Conservation (phyloP, 306 rosid species). For the Ammopiptanthus mongolicus region DNA sequence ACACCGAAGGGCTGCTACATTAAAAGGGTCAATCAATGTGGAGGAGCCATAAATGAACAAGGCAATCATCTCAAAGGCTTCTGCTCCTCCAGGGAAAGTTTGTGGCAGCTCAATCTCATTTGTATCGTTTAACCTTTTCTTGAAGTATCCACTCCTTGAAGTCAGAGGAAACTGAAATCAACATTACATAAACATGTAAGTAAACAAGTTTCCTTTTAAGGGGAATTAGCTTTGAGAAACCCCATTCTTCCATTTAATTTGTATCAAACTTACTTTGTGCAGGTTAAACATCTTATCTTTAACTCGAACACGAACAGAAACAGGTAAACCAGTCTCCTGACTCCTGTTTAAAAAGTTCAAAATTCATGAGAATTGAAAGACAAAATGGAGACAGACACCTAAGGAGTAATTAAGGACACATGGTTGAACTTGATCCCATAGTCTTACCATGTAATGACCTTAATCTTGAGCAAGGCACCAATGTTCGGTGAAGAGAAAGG, state of each 20-base stretch:
- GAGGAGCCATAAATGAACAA: conserved; percentile 69
- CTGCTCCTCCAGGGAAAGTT: conserved; percentile 81
- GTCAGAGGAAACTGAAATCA: conserved; percentile 58
- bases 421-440: not conserved
- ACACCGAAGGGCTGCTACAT: conserved; percentile 70
- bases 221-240: not conserved
- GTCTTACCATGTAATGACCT: conserved; percentile 76
- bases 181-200: not conserved
- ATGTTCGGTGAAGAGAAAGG: conserved; percentile 80
- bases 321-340: conserved; percentile 85
- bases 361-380: not conserved
- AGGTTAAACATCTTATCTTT: conserved; percentile 57
- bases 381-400: not conserved
- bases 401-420: not conserved
- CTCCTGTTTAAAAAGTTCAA: conserved; percentile 52
- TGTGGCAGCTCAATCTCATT: conserved; percentile 64
- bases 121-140: conserved; percentile 45
- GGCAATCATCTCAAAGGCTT: conserved; percentile 74
- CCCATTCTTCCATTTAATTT: not conserved
- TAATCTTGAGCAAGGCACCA: conserved; percentile 77
- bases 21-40: conserved; percentile 72
- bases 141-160: conserved; percentile 84
- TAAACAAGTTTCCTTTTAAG: not conserved
- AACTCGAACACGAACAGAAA: conserved; percentile 53
- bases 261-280: conserved; percentile 50